Conservation (phyloP, 768 basidiomycete genomes). For the Butyriboletus loyo region DNA sequence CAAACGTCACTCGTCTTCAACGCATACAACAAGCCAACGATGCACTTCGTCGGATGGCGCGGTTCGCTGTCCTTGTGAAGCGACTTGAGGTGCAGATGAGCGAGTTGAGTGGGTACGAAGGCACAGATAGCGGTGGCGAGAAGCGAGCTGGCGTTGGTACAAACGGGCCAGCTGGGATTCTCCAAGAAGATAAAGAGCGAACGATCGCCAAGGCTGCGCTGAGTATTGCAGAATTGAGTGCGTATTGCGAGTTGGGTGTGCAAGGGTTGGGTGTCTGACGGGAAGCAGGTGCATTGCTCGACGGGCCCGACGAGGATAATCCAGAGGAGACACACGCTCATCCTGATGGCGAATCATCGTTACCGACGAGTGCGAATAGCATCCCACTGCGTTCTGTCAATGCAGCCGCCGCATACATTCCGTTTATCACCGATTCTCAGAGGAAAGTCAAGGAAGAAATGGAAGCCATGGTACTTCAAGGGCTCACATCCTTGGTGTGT, state of each 20-base stretch:
- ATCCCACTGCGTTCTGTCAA: conserved; percentile 72
- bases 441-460: conserved; percentile 76
- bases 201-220: conserved; percentile 92
- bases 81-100: conserved; percentile 84
- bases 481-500: conserved; percentile 73
- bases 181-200: conserved; percentile 80
- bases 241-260: conserved; percentile 25
- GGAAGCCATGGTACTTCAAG: conserved; percentile 85
- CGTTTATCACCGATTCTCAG: conserved; percentile 69
- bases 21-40: conserved; percentile 83
- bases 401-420: conserved; percentile 65
- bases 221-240: conserved; percentile 87
- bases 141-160: neutral
- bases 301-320: conserved; percentile 33
- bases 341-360: conserved; percentile 7
- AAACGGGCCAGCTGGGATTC: conserved; percentile 27
- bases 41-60: conserved; percentile 74
- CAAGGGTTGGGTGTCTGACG: neutral
- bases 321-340: neutral
- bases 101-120: conserved; percentile 45
- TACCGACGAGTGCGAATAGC: conserved; percentile 20
- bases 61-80: conserved; percentile 81
- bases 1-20: conserved; percentile 68
- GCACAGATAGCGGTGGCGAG: neutral
- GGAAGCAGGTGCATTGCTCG: conserved; percentile 47